Evolutionary conservation across 2,329 filamentous ascomycete species (phyloP), one percentile per base, ranked within the genome.

Genomic region (Chaetomiaceae sp.): DNA sequence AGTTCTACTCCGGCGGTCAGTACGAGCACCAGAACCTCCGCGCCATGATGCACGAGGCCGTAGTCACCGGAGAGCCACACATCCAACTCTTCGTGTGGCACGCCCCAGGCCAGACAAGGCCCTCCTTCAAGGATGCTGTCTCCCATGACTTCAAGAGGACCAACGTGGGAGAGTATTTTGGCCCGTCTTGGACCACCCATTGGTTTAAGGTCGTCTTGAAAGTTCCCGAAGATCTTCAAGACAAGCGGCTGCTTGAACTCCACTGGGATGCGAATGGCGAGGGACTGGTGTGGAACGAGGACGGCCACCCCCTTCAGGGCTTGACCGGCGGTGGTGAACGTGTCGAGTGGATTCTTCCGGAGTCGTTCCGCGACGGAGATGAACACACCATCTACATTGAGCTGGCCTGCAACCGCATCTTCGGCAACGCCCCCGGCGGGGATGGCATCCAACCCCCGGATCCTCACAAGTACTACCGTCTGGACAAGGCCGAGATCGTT

Each of bases 341-440:
- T 44, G 77, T 83, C 14, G 89, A 97, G 67, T 98, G 91, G 90
- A 81, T 95, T 49, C 74, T 98, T 36, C 91, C 93, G 8, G 73
- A 87, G 41, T 72, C 73, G 14, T 95, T 86, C 69, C 79, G 86
- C 51, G 87, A 95, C 64, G 90, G 88, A 43, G 82, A 91, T 63
- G 79, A 89, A 59, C 90, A 97, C 64, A 81, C 76, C 15, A 86
- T 98, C 59, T 98, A 96, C 65, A 84, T 98, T 54, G 93, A 98
- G 70, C 95, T 97, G 87, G 93, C 93, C 17, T 97, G 93, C 69
- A 98, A 98, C 65, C 83, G 84, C 65, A 97, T 97, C 90, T 97
- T 97, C 68, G 93, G 93, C 57, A 95, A 95, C 64, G 85, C 89
- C 0, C 76, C 84, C 0, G 84, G 84, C 17, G 88, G 88, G 20